Conservation (phyloP, 768 basidiomycete species). For the Rhodotorula babjevae region DNA sequence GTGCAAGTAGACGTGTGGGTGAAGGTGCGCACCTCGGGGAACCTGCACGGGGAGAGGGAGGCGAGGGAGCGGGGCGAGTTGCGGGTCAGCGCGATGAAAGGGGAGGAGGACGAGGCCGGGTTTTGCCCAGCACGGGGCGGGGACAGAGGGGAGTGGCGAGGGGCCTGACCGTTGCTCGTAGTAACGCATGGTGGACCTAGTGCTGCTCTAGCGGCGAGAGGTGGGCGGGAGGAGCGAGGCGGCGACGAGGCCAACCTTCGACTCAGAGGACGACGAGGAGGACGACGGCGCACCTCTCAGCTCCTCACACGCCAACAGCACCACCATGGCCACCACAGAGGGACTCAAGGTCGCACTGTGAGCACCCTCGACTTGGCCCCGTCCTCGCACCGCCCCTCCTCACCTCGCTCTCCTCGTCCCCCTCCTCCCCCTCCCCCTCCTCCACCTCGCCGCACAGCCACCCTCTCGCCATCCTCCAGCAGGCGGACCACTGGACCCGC, state of each 20-base stretch:
- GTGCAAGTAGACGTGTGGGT: background rate
- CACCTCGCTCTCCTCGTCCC: background rate
- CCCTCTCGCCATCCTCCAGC: constrained; percentile 90
- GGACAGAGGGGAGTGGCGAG: too few relatives aligned
- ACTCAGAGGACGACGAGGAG: background rate
- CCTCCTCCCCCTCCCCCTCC: background rate
- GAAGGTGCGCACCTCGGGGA: constrained; percentile 26
- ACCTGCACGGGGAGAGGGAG: background rate
- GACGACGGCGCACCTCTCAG: too few relatives aligned
- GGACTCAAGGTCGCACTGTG: constrained; percentile 23
- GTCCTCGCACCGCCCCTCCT: background rate
- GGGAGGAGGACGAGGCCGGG: background rate
- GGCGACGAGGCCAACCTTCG: background rate
- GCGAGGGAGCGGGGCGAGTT: background rate
- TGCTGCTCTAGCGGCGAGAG: background rate
- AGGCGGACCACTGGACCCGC: constrained; percentile 91
- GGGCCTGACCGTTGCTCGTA: constrained; percentile 15
- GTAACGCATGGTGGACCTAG: constrained; percentile 22
- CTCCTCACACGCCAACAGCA: too few relatives aligned
- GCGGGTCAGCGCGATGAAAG: too few relatives aligned
- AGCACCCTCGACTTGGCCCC: background rate
- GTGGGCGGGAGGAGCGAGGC: background rate
- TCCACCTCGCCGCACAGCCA: constrained; percentile 56
- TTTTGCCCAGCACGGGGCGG: background rate
- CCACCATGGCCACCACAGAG: constrained; percentile 10